Evolutionary conservation across 2,329 filamentous ascomycete species (phyloP).

Genomic region (Alternaria novae-zelandiae): DNA sequence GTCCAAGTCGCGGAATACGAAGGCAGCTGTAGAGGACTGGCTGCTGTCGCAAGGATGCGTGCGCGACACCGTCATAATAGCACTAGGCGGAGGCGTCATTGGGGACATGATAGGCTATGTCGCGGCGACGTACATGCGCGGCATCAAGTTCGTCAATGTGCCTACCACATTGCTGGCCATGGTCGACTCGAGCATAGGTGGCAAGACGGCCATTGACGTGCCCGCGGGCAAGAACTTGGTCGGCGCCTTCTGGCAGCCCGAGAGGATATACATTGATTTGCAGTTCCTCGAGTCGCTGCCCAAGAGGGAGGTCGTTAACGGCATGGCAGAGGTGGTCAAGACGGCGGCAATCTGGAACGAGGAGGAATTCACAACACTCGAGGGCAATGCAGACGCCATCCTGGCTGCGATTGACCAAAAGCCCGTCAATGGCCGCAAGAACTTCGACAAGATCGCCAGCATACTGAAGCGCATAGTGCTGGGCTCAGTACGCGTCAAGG

Average conservation of each 20-base stretch:
- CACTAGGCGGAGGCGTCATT: slow-evolving; percentile 93
- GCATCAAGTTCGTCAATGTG: slow-evolving; percentile 93
- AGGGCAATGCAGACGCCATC: slow-evolving; percentile 79
- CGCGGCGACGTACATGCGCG: slow-evolving; percentile 97
- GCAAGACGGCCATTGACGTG: slow-evolving; percentile 97
- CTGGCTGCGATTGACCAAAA: slow-evolving; percentile 73
- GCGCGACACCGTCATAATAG: slow-evolving; percentile 91
- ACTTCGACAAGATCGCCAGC: slow-evolving; percentile 71
- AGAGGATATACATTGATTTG: slow-evolving; percentile 92
- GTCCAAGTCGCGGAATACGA: slow-evolving; percentile 91
- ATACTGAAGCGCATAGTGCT: slow-evolving; percentile 71
- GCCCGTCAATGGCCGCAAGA: slow-evolving; percentile 60
- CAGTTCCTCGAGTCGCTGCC: slow-evolving; percentile 90
- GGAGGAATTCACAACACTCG: slow-evolving; percentile 81
- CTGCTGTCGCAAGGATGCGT: slow-evolving; percentile 91
- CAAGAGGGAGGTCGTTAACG: slow-evolving; percentile 92
- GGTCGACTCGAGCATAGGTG: slow-evolving; percentile 98
- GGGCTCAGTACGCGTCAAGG: slow-evolving; percentile 91
- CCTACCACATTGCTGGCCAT: slow-evolving; percentile 94
- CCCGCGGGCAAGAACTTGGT: slow-evolving; percentile 95
- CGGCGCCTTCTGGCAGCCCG: slow-evolving; percentile 95
- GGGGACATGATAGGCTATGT: slow-evolving; percentile 98
- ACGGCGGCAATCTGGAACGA: slow-evolving; percentile 97
- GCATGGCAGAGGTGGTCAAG: slow-evolving; percentile 98
- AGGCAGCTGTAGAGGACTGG: slow-evolving; percentile 97